Conservation (phyloP, 2,329 filamentous ascomycete genomes). For the Diaporthe ampelina region DNA sequence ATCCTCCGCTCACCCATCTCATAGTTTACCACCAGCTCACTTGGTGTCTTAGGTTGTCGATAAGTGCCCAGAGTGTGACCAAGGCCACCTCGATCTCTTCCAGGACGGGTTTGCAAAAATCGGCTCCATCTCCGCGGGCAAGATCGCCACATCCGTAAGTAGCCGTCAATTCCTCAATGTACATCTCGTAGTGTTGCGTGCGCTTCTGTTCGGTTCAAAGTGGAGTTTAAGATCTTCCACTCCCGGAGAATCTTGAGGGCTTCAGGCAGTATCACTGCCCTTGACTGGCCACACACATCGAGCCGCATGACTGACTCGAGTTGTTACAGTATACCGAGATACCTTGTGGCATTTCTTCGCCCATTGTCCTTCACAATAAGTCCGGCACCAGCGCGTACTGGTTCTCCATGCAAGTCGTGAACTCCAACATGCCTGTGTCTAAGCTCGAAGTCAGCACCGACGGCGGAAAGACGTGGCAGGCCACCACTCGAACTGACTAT, state of each 20-base stretch:
- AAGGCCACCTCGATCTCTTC: conserved; percentile 61
- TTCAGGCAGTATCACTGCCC: neutral
- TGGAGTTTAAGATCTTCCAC: neutral
- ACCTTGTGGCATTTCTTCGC: conserved; percentile 57
- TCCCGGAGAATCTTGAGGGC: neutral
- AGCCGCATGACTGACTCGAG: neutral
- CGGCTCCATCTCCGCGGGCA: conserved; percentile 52
- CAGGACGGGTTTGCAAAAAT: conserved; percentile 57
- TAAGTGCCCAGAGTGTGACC: conserved; percentile 58
- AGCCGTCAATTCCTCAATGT: neutral
- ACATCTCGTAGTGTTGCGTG: neutral
- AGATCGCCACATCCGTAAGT: conserved; percentile 49
- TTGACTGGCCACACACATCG: neutral
- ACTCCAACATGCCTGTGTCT: conserved; percentile 69
- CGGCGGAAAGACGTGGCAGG: conserved; percentile 69
- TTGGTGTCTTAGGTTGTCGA: conserved; percentile 56
- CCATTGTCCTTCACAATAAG: conserved; percentile 61
- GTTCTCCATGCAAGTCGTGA: conserved; percentile 73
- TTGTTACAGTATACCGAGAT: conserved; percentile 51
- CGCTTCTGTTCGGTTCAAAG: neutral
- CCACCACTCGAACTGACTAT: conserved; percentile 66
- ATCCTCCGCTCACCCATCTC: neutral
- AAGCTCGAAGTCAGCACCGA: conserved; percentile 73
- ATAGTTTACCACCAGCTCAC: neutral
- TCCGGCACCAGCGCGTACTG: conserved; percentile 58